A percentile compares a stretch with the other conserved stretches of the same genome.
These are phyloP conservation scores for Peltaster fructicola DNA, from an alignment of 2,329 filamentous ascomycete genomes.

Conservation along the genomic window DNA sequence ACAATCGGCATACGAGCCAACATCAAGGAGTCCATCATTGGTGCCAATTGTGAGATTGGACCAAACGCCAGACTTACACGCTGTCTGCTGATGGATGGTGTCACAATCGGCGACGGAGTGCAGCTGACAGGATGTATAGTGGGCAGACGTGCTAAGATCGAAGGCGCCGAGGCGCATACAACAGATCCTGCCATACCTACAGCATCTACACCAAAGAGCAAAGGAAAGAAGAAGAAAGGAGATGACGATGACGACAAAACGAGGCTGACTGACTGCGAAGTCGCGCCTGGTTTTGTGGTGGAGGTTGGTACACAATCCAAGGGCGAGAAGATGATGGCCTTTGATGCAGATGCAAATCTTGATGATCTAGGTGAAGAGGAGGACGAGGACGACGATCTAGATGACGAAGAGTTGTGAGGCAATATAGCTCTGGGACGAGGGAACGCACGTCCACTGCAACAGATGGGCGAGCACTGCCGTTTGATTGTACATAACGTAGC, in stretches of 20 bases:
- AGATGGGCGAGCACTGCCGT: too few species aligned
- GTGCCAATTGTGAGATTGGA: constrained; percentile 70
- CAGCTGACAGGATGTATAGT: constrained; percentile 78
- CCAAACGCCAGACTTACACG: constrained; percentile 73
- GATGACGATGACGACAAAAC: constrained; percentile 31
- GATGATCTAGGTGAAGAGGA: constrained; percentile 12
- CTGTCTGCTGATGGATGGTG: constrained; percentile 85
- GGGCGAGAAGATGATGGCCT: constrained; percentile 44
- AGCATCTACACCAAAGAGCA: constrained; percentile 9
- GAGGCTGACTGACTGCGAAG: constrained; percentile 71
- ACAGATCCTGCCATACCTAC: constrained; percentile 6
- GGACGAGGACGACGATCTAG: constrained; percentile 12
- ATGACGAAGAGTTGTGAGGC: constrained; percentile 9
- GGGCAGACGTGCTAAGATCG: constrained; percentile 63
- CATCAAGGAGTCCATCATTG: constrained; percentile 85
- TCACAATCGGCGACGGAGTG: constrained; percentile 65
- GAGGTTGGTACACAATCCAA: constrained; percentile 56
- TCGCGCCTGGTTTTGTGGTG: constrained; percentile 70
- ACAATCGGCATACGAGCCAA: constrained; percentile 74
- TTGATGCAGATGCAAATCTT: constrained; percentile 23
- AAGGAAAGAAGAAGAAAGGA: constrained; percentile 27
- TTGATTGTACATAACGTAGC: too few species aligned
- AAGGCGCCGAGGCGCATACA: constrained; percentile 42
- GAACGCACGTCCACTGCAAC: too few species aligned
- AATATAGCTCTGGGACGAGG: too few species aligned